Evolutionary conservation across 2,329 filamentous ascomycete genomes (phyloP), one percentile per base, ranked within the genome.

Genomic region (Colletotrichum eremochloae): DNA sequence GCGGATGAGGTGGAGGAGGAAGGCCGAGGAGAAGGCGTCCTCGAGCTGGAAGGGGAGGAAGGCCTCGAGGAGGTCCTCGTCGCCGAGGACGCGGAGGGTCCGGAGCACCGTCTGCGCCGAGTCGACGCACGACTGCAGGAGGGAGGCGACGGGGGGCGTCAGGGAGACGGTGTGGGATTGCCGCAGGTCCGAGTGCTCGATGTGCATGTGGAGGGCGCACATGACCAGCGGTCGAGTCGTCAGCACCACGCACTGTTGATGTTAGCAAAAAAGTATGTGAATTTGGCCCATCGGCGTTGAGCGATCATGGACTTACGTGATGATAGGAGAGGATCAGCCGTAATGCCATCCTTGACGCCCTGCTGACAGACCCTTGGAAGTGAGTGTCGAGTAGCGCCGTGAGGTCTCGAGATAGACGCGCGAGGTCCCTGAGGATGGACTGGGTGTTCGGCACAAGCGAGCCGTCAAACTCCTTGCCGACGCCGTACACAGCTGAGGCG

Each of bases 21-120:
- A 83, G 0, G 82, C 80, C 1, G 82, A 84, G 0, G 82, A 83
- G 9, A 81, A 84, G 7, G 82, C 82, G 48, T 82, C 81, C 68
- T 84, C 82, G 14, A 84, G 78, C 55, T 84, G 82, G 15, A 84
- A 84, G 0, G 82, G 82, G 1, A 84, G 33, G 14, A 84, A 84
- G 1, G 82, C 79, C 48, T 81, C 80, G 52, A 81, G 72, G 3
- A 81, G 72, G 55, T 81, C 79, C 18, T 80, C 76, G 53, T 75
- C 64, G 29, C 73, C 73, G 9, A 74, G 61, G 12, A 74, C 73
- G 4, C 73, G 70, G 12, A 74, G 73, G 1, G 66, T 74, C 15
- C 71, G 63, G 9, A 74, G 73, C 3, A 74, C 71, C 7, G 73
- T 74, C 31, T 74, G 73, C 0, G 73, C 73, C 1, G 73, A 74